These are phyloP conservation scores for Coprinellus aureogranulatus DNA, from an alignment of 768 basidiomycete genomes.

Conservation along the genomic window DNA sequence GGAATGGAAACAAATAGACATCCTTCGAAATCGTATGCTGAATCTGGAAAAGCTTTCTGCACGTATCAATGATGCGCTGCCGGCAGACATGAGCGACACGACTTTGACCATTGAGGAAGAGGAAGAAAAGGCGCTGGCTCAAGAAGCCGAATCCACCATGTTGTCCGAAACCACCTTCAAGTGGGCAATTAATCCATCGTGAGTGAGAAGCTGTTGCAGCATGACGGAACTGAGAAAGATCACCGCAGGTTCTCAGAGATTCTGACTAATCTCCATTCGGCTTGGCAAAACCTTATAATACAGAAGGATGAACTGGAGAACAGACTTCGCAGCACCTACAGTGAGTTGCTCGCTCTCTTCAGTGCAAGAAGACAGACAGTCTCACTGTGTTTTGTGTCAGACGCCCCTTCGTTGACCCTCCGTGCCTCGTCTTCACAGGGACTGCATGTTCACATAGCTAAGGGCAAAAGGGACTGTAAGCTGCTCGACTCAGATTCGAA, in stretches of 20 bases:
- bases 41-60: conserved; percentile 51
- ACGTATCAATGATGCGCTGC: conserved; percentile 54
- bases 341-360: conserved; percentile 33
- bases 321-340: conserved; percentile 50
- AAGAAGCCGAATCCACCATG: conserved; percentile 5
- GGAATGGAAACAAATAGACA: conserved; percentile 59
- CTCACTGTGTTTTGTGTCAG: conserved; percentile 32
- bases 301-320: conserved; percentile 53
- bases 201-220: conserved; percentile 14
- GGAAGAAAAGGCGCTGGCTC: conserved; percentile 4
- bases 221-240: not conserved
- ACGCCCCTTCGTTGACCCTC: conserved; percentile 69
- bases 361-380: not conserved
- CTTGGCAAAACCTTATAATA: conserved; percentile 42
- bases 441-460: conserved; percentile 70
- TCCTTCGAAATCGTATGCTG: conserved; percentile 51
- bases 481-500: conserved; percentile 44
- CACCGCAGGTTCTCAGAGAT: conserved; percentile 58
- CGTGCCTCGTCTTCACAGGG: conserved; percentile 68
- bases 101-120: conserved; percentile 12
- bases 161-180: conserved; percentile 28
- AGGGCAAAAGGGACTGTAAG: conserved; percentile 58
- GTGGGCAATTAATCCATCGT: conserved; percentile 71
- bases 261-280: conserved; percentile 47
- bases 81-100: conserved; percentile 14